Base-by-base conservation (phyloP, 306 rosid species). In the Prunus mira region DNA sequence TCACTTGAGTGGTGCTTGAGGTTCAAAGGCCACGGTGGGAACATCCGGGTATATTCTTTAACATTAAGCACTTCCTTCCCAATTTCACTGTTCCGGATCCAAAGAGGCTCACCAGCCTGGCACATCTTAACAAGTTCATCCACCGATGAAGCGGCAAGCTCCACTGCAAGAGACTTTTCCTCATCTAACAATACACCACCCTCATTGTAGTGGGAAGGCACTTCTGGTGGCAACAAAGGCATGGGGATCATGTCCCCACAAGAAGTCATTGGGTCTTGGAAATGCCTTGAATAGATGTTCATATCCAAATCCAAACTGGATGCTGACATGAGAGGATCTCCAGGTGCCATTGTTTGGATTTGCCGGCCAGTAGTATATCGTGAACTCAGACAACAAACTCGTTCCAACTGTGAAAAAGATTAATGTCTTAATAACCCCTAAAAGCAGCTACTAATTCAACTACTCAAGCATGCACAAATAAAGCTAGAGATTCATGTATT, bases 221-320 rank as follows among this genome's bases (percentile, higher is more conserved):
- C 51, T n/a, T 85, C 89, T 0, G 85, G 82, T 0, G 92, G 93
- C 56, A 89, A 61, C 93, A 89, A 86, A 0, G 91, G 91, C 2
- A 88, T 81, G 6, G 91, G 86, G 60, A 91, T 82, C 88, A 92
- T 91, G 83, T 85, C 28, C 28, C 14, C 6, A 1, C 27, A 75
- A 60, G 69, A 67, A 24, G 87, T 65, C 76, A 89, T 81, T 12
- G 86, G 83, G 60, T 92, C 96, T 0, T 76, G 19, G 55, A 86
- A 95, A 75, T 89, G 87, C 81, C 97, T 83, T 11, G 97, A 80
- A 82, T 92, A 95, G 5, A 92, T 92, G 82, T 83, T 84, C 96
- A 95, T 95, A 84, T 92, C 98, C 73, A 91, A 75, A 43, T 91
- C 97, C 80, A 95, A 71, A 18, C 18, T 60, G 7, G 96, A 92